phyloP scores from a whole-genome alignment of 441 rosid genomes.

The Corymbia citriodora region DNA sequence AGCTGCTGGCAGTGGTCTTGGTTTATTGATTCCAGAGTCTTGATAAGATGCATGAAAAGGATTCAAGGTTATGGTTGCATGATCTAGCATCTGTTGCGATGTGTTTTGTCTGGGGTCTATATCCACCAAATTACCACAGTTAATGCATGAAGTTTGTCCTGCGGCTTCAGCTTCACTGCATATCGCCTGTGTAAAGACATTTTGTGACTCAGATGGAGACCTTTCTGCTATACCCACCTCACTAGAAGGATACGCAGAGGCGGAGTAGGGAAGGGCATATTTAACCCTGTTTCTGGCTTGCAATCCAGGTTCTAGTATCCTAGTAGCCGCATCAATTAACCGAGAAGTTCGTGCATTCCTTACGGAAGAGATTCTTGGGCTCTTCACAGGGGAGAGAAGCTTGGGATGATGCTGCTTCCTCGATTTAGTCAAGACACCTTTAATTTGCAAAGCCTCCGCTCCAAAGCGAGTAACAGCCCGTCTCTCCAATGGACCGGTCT shows the following conservation, averaged over 20 bases:
- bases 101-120: slow-evolving; percentile 19
- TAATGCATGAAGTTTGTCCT: slow-evolving; percentile 48
- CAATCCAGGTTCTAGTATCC: slow-evolving; percentile 81
- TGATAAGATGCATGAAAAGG: slow-evolving; percentile 7
- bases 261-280: slow-evolving; percentile 41
- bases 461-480: slow-evolving; percentile 57
- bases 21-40: slow-evolving; percentile 22
- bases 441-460: slow-evolving; percentile 80
- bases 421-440: slow-evolving; percentile 56
- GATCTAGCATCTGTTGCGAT: slow-evolving; percentile 17
- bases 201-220: slow-evolving; percentile 14
- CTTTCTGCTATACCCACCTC: slow-evolving; percentile 25
- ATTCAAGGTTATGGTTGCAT: slow-evolving; percentile 10
- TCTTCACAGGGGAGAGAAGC: slow-evolving; percentile 55
- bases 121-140: slow-evolving; percentile 60
- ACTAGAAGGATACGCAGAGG: slow-evolving; percentile 18
- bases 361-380: slow-evolving; percentile 48
- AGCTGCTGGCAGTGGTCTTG: slow-evolving; percentile 8
- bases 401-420: slow-evolving; percentile 56
- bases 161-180: slow-evolving; percentile 4
- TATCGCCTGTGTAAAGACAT: slow-evolving; percentile 14
- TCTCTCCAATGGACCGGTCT: slow-evolving; percentile 47
- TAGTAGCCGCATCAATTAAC: slow-evolving; percentile 75
- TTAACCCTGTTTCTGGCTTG: slow-evolving; percentile 56
- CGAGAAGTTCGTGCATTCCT: slow-evolving; percentile 50